phyloP scores from a whole-genome alignment of 257 asterid genomes.

The Hygrophila difformis region DNA sequence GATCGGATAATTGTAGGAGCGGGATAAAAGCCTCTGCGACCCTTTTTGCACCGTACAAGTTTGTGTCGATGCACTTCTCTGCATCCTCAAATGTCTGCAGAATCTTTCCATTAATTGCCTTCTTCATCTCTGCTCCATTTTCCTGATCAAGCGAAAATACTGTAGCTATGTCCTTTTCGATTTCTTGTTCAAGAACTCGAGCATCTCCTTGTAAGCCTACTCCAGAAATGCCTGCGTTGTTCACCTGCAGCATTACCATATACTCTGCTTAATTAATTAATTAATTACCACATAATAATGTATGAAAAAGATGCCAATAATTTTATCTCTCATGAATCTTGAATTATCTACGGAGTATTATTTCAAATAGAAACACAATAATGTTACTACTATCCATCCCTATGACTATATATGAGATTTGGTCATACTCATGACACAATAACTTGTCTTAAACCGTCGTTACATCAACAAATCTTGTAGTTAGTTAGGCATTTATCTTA shows the following conservation, averaged over 20 bases:
- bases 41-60: conserved; percentile 35
- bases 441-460: too few relatives aligned
- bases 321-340: too few relatives aligned
- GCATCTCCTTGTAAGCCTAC: conserved; percentile 18
- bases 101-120: conserved; percentile 17
- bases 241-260: conserved; percentile 25
- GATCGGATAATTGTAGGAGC: conserved; percentile 28
- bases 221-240: conserved; percentile 43
- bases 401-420: too few relatives aligned
- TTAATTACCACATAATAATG: background rate
- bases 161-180: background rate
- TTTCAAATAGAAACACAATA: too few relatives aligned
- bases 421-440: too few relatives aligned
- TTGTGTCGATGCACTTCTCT: conserved; percentile 30
- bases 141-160: background rate
- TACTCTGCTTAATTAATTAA: background rate
- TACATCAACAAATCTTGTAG: too few relatives aligned
- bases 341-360: background rate
- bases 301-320: too few relatives aligned
- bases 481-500: too few relatives aligned
- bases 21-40: conserved; percentile 31
- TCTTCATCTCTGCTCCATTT: conserved; percentile 17
- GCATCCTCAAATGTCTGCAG: conserved; percentile 22
- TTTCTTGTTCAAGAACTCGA: conserved; percentile 1
- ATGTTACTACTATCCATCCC: too few relatives aligned